A percentile compares a stretch with the other conserved stretches of the same genome.
Conservation (phyloP, 2,329 filamentous ascomycete genomes). For the Colletotrichum sp. region DNA sequence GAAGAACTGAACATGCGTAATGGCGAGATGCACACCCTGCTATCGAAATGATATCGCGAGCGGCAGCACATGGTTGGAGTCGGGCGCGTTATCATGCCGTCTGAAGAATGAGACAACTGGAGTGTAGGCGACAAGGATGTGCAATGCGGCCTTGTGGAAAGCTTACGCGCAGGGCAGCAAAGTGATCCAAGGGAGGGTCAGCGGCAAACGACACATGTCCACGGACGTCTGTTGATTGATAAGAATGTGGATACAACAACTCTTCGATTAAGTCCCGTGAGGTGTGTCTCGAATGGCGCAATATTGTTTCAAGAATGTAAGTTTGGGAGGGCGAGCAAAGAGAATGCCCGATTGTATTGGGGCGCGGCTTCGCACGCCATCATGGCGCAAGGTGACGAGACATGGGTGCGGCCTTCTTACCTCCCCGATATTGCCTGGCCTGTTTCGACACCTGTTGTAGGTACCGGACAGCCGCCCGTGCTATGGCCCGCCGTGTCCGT, state of each 20-base stretch:
- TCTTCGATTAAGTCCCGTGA: neutral
- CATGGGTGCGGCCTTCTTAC: neutral
- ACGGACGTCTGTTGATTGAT: neutral
- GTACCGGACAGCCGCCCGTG: neutral
- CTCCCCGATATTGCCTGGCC: neutral
- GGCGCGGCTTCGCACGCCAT: slow-evolving; percentile 12
- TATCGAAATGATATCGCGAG: neutral
- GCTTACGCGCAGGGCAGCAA: neutral
- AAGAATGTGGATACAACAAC: neutral
- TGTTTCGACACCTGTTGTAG: neutral
- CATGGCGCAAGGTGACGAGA: slow-evolving; percentile 14
- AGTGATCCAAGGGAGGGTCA: neutral
- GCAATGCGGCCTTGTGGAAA: neutral
- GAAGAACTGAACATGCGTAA: neutral
- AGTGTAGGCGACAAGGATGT: neutral
- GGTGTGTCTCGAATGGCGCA: slow-evolving; percentile 1
- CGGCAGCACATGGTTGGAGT: neutral
- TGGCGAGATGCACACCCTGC: neutral
- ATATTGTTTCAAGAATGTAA: slow-evolving; percentile 6
- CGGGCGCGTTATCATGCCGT: neutral
- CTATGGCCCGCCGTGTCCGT: neutral
- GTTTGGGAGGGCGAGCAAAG: neutral
- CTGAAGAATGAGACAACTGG: neutral
- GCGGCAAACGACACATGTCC: neutral
- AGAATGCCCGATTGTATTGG: neutral